Conservation (phyloP, 192 early-diverging fungal genomes). For the Funneliformis mosseae region DNA sequence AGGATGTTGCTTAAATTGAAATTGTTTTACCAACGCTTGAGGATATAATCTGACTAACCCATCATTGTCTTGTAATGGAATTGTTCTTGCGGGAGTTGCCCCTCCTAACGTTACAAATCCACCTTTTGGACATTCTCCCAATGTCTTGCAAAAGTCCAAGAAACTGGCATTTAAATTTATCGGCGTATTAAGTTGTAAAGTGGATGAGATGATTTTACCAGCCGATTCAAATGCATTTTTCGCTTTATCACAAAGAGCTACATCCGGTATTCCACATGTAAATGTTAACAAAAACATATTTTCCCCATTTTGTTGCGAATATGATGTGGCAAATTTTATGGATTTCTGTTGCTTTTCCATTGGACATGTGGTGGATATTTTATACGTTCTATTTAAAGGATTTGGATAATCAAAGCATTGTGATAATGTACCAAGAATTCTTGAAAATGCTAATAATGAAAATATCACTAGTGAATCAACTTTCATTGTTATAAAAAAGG, state of each 20-base stretch:
- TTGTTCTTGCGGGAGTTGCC: slow-evolving; percentile 41
- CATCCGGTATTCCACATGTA: slow-evolving; percentile 4
- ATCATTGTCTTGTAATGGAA: slow-evolving; percentile 42
- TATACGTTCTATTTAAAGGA: neutral
- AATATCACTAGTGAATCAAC: neutral
- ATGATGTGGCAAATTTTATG: neutral
- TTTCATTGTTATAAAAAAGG: neutral
- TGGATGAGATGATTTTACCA: slow-evolving; percentile 36
- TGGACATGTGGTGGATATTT: neutral
- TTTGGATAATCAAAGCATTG: slow-evolving; percentile 13
- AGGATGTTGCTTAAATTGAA: slow-evolving; percentile 34
- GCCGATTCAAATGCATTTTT: slow-evolving; percentile 37
- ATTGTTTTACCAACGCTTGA: slow-evolving; percentile 49
- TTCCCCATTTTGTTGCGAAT: neutral
- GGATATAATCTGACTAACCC: slow-evolving; percentile 46
- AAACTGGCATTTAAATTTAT: slow-evolving; percentile 43
- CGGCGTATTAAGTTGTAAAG: slow-evolving; percentile 35
- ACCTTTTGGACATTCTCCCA: neutral
- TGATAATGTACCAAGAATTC: neutral
- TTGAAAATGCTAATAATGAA: neutral
- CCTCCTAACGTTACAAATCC: slow-evolving; percentile 35
- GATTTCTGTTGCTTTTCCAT: neutral
- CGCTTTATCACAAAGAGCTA: slow-evolving; percentile 34
- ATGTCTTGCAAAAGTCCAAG: slow-evolving; percentile 35
- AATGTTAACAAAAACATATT: slow-evolving; percentile 1